These are phyloP conservation scores for Boletellus deceptivus DNA, from an alignment of 1,284 basidiomycete species.

Conservation along the genomic window DNA sequence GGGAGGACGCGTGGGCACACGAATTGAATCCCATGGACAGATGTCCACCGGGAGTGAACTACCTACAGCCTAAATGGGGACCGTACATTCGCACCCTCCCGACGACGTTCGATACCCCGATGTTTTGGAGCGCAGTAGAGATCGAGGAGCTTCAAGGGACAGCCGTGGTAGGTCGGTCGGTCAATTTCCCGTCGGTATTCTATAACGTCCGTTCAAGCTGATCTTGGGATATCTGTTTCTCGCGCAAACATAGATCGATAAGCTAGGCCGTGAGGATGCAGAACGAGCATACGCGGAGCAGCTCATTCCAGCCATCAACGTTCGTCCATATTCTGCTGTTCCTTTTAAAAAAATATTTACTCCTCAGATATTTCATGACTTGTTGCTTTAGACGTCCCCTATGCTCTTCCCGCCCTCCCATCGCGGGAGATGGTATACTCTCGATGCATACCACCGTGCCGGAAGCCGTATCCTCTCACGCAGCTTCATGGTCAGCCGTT, in stretches of 20 bases:
- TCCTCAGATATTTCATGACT: background rate
- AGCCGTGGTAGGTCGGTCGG: slow-evolving; percentile 74
- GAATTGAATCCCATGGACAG: slow-evolving; percentile 9
- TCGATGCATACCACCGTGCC: slow-evolving; percentile 84
- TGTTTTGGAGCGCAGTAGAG: slow-evolving; percentile 88
- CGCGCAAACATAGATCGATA: slow-evolving; percentile 48
- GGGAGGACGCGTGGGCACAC: slow-evolving; percentile 65
- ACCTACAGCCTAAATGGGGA: slow-evolving; percentile 41
- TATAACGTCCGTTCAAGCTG: slow-evolving; percentile 1
- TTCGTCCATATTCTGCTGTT: slow-evolving; percentile 32
- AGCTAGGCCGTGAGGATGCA: slow-evolving; percentile 84
- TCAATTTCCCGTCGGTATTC: background rate
- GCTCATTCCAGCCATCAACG: slow-evolving; percentile 65
- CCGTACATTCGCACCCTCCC: slow-evolving; percentile 57
- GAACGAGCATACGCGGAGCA: slow-evolving; percentile 72
- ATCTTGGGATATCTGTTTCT: background rate
- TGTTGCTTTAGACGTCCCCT: slow-evolving; percentile 52
- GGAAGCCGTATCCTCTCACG: slow-evolving; percentile 93
- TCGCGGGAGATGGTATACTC: slow-evolving; percentile 56
- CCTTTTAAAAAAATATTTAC: background rate
- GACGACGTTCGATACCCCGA: slow-evolving; percentile 80
- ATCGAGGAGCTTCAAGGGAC: slow-evolving; percentile 81
- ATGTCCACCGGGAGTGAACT: slow-evolving; percentile 36
- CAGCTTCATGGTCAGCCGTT: slow-evolving; percentile 77
- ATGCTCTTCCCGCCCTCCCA: slow-evolving; percentile 64